These are phyloP conservation scores for Cercophora scortea DNA, from an alignment of 495 filamentous ascomycete genomes.

Conservation along the genomic window DNA sequence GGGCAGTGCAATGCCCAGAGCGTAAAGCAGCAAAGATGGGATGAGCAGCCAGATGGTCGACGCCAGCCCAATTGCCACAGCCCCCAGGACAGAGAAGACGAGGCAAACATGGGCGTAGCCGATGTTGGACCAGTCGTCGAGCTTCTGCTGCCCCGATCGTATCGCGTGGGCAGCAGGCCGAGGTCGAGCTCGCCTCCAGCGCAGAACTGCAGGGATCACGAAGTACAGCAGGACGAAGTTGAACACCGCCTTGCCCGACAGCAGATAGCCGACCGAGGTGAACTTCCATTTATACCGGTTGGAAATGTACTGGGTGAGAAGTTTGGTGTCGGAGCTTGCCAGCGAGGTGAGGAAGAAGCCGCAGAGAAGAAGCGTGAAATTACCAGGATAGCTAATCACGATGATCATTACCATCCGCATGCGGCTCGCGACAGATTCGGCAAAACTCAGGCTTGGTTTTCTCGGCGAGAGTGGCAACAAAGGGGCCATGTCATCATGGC, in stretches of 20 bases:
- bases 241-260: slow-evolving; percentile 35
- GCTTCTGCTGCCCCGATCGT: neutral
- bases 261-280: slow-evolving; percentile 33
- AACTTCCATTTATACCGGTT: slow-evolving; percentile 34
- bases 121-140: slow-evolving; percentile 20
- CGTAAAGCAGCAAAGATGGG: slow-evolving; percentile 32
- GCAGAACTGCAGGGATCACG: slow-evolving; percentile 27
- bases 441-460: slow-evolving; percentile 1
- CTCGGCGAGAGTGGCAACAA: slow-evolving; percentile 3
- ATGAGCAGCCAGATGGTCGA: slow-evolving; percentile 25
- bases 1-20: slow-evolving; percentile 34
- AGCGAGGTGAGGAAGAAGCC: slow-evolving; percentile 37
- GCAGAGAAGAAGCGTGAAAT: slow-evolving; percentile 27
- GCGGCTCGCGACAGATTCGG: slow-evolving; percentile 9
- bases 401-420: slow-evolving; percentile 14
- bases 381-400: slow-evolving; percentile 8
- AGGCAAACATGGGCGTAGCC: slow-evolving; percentile 27
- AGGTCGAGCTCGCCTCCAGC: neutral
- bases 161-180: neutral
- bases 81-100: slow-evolving; percentile 30
- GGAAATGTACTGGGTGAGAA: slow-evolving; percentile 38
- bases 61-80: slow-evolving; percentile 27
- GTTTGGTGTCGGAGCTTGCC: slow-evolving; percentile 38
- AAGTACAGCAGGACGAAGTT: slow-evolving; percentile 33
- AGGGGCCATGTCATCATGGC: slow-evolving; percentile 11